Percentiles rank a stretch among this genome's conserved stretches.
Conservation (phyloP, 225 moss, liverwort and hornwort species). For the Pseudisothecium myosuroides region DNA sequence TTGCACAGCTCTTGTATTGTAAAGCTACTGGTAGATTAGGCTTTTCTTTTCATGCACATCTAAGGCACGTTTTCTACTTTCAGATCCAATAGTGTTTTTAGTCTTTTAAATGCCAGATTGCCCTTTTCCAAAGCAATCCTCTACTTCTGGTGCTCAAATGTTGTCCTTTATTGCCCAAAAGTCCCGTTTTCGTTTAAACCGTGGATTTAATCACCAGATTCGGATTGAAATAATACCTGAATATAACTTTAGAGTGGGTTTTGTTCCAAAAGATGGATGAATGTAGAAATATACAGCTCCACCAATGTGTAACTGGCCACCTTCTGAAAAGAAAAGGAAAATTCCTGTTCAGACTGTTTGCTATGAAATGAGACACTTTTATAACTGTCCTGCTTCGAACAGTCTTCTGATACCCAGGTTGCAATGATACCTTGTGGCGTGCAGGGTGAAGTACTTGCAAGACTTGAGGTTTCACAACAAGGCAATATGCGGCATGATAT, state of each 20-base stretch:
- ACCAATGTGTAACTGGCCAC: neutral
- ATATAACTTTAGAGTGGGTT: neutral
- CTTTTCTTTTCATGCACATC: neutral
- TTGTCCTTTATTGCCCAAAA: neutral
- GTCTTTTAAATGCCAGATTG: neutral
- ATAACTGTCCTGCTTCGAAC: neutral
- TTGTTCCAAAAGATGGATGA: neutral
- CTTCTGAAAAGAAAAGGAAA: neutral
- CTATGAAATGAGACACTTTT: neutral
- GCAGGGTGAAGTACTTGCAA: constrained; percentile 74
- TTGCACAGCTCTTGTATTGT: neutral
- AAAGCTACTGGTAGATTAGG: neutral
- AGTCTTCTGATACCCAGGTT: neutral
- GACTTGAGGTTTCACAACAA: constrained; percentile 43
- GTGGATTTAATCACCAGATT: neutral
- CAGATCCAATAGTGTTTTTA: neutral
- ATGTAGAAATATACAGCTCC: neutral
- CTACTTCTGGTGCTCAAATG: neutral
- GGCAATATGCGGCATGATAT: constrained; percentile 67
- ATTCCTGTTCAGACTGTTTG: neutral
- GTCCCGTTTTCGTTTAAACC: neutral
- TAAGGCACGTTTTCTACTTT: neutral
- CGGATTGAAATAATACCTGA: neutral
- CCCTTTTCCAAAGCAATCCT: neutral
- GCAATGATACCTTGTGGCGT: neutral